phyloP scores from a whole-genome alignment of 345 rosid species.

The Eutrema yunnanense region DNA sequence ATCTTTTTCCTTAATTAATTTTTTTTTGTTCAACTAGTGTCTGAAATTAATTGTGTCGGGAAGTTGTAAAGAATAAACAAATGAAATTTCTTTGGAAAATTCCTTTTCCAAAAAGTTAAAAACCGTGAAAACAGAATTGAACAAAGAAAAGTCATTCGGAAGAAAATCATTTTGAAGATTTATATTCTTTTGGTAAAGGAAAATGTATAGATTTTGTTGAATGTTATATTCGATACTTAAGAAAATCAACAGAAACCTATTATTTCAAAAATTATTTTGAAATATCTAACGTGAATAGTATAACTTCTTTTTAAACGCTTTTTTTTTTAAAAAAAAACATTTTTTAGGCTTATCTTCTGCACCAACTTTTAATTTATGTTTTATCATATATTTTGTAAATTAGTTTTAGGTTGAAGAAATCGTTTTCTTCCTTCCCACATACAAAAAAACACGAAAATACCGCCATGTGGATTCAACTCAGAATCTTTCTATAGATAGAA shows the following conservation, averaged over 20 bases:
- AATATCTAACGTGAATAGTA: too few relatives aligned
- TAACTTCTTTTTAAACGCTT: too few relatives aligned
- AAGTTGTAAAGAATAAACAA: neutral
- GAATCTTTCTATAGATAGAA: neutral
- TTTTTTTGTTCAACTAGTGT: neutral
- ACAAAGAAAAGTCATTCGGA: too few relatives aligned
- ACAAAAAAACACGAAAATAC: neutral
- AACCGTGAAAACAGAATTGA: too few relatives aligned
- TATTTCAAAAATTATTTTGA: neutral
- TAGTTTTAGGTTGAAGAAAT: neutral
- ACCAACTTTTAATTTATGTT: neutral
- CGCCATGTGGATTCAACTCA: neutral
- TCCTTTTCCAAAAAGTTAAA: neutral
- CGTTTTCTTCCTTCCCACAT: neutral
- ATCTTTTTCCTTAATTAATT: neutral
- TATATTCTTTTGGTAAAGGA: too few relatives aligned
- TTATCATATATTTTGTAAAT: neutral
- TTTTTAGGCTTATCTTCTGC: neutral
- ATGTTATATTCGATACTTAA: too few relatives aligned
- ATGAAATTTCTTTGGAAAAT: neutral
- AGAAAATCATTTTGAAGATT: too few relatives aligned
- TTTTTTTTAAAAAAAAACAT: too few relatives aligned
- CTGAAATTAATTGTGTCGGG: too few relatives aligned
- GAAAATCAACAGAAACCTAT: neutral
- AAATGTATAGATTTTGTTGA: too few relatives aligned